Base-by-base conservation (phyloP, 768 basidiomycete species). In the Kwoniella sp. region DNA sequence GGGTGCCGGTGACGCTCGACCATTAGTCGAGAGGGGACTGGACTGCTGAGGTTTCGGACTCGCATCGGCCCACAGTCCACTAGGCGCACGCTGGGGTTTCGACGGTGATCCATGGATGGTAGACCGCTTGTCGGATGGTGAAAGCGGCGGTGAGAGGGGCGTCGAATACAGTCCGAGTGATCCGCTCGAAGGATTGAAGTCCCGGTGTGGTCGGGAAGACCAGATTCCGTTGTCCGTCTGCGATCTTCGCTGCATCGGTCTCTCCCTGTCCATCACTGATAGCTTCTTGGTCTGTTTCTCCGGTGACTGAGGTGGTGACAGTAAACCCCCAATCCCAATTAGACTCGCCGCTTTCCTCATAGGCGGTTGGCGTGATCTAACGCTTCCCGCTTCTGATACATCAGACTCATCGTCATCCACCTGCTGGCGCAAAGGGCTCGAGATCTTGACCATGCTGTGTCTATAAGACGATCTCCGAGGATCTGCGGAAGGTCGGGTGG, bases 391-490 rank as follows among this genome's bases (percentile, higher is more conserved):
- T 5, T 52, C 45, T 9, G 23, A 53, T 50, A 2, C 63, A 20
- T 26, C 50, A 38, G 61, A 54, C 20, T 68, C 70, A 37, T 72
- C 69, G 12, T 78, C 78, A 30, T 73, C 75, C 2, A 80, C 75
- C 61, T 76, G 68, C 45, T 69, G 67, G 34, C 79, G 69, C n/a
- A 80, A 56, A 4, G 79, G 79, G 62, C 77, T 78, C 9, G 75
- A 72, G 1, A 71, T 58, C 54, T 65, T 61, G 17, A 78, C 74
- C 59, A 73, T 68, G 34, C 74, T 74, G 51, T 69, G 62, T 25
- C 73, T 65, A 25, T 68, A 66, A 13, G 70, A 69, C 38, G 70
- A 61, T 15, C 38, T 47, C 11, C 34, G 48, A 7, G 29, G 47
- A 37, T 28, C 30, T 48, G 54, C 55, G 15, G 59, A 53, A 15